Conservation (phyloP, 2,329 filamentous ascomycete species). For the Thielaviopsis musarum region DNA sequence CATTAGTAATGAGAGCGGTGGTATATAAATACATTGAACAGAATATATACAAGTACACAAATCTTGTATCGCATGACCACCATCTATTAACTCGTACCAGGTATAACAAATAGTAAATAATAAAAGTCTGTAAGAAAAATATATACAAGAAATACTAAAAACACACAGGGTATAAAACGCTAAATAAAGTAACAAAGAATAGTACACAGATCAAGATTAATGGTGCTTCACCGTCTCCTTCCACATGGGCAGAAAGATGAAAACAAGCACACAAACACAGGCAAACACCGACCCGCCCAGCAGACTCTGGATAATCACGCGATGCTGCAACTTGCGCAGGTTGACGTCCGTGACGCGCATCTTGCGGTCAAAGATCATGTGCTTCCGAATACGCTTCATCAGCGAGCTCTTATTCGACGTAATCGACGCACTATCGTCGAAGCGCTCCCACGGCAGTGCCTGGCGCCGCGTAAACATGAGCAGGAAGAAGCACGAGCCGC, state of each 20-base stretch:
- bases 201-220: background rate
- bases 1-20: too few relatives aligned
- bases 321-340: slow-evolving; percentile 26
- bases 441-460: slow-evolving; percentile 30
- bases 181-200: background rate
- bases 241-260: slow-evolving; percentile 29
- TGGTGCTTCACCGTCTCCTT: slow-evolving; percentile 17
- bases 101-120: too few relatives aligned
- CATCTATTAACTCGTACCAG: too few relatives aligned
- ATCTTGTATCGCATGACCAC: too few relatives aligned
- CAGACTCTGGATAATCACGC: slow-evolving; percentile 27
- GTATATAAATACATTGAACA: too few relatives aligned
- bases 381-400: slow-evolving; percentile 19
- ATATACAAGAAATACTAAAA: background rate
- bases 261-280: slow-evolving; percentile 21
- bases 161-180: background rate
- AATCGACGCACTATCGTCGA: slow-evolving; percentile 22
- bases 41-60: background rate
- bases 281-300: slow-evolving; percentile 23
- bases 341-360: slow-evolving; percentile 27
- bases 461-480: slow-evolving; percentile 29
- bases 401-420: slow-evolving; percentile 16
- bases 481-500: slow-evolving; percentile 31
- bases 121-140: slow-evolving; percentile 5
- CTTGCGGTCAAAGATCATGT: slow-evolving; percentile 32